Conservation (phyloP, 164 flowering plant genomes). For the Macadamia integrifolia region DNA sequence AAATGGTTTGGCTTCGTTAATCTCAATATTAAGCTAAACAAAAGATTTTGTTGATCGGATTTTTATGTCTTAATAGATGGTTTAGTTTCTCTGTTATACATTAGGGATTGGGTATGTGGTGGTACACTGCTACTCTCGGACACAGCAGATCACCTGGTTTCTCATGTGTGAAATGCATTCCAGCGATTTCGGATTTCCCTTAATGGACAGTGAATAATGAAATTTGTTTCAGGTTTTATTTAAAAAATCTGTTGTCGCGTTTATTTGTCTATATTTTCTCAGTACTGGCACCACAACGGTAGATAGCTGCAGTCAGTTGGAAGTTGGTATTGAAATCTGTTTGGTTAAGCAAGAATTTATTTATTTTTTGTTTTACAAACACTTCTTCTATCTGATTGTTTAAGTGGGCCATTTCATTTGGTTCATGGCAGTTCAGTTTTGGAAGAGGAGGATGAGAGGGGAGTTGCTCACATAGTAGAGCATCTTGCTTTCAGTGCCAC, state of each 20-base stretch:
- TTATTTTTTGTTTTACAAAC: background rate
- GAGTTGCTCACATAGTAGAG: constrained; percentile 96
- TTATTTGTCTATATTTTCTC: background rate
- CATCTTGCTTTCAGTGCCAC: constrained; percentile 99
- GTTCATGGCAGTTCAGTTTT: constrained; percentile 82
- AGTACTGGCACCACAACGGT: background rate
- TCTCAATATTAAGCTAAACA: no score
- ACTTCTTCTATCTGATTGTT: background rate
- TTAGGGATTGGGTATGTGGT: no score
- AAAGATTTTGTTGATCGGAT: no score
- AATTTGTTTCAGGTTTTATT: no score
- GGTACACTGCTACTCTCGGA: no score
- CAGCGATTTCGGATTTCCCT: no score
- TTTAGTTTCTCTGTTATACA: no score
- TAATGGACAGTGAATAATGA: no score
- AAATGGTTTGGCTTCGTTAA: no score
- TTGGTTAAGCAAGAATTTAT: background rate
- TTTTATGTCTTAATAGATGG: no score
- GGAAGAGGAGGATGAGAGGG: constrained; percentile 97
- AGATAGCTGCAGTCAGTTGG: background rate
- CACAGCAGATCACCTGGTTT: no score
- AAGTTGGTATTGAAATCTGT: background rate
- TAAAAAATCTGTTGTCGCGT: background rate
- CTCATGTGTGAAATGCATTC: no score
- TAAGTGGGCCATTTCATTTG: constrained; percentile 7